Conservation (phyloP, 2,329 filamentous ascomycete species). For the Beauveria australis region DNA sequence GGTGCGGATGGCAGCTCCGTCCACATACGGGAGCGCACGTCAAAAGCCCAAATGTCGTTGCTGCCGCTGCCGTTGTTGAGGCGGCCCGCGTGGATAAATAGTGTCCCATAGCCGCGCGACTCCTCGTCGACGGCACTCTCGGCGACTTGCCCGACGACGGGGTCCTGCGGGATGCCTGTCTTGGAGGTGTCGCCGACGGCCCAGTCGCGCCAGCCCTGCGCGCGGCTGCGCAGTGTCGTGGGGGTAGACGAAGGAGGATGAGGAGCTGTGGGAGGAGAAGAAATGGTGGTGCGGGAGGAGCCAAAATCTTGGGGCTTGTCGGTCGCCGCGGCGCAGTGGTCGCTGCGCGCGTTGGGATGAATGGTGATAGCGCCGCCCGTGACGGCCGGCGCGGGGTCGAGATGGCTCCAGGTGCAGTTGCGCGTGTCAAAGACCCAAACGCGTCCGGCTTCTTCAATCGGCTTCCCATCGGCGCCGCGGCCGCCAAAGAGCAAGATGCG, state of each 20-base stretch:
- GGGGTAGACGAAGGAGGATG: background rate
- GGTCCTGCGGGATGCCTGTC: constrained; percentile 49
- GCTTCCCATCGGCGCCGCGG: constrained; percentile 57
- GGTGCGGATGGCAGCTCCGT: constrained; percentile 59
- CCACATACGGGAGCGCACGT: constrained; percentile 57
- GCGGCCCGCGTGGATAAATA: constrained; percentile 73
- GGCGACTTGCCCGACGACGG: constrained; percentile 47
- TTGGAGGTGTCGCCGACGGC: constrained; percentile 44
- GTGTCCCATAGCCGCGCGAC: constrained; percentile 53
- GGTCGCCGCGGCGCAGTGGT: constrained; percentile 55
- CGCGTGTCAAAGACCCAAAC: constrained; percentile 70
- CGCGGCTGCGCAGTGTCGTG: constrained; percentile 5
- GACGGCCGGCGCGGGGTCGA: constrained; percentile 47
- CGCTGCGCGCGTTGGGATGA: constrained; percentile 58
- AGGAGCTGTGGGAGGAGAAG: background rate
- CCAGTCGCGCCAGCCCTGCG: constrained; percentile 47
- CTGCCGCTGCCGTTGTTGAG: constrained; percentile 45
- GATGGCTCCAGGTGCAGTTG: constrained; percentile 53
- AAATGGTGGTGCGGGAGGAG: background rate
- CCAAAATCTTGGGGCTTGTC: constrained; percentile 47
- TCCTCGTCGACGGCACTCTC: constrained; percentile 52
- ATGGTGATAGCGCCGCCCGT: constrained; percentile 32
- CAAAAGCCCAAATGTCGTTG: constrained; percentile 72
- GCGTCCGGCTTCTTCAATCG: constrained; percentile 64
- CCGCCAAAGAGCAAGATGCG: constrained; percentile 79